Percentiles rank a stretch among this genome's conserved stretches.
Conservation (phyloP, 345 rosid genomes). For the Melaleuca quinquenervia region DNA sequence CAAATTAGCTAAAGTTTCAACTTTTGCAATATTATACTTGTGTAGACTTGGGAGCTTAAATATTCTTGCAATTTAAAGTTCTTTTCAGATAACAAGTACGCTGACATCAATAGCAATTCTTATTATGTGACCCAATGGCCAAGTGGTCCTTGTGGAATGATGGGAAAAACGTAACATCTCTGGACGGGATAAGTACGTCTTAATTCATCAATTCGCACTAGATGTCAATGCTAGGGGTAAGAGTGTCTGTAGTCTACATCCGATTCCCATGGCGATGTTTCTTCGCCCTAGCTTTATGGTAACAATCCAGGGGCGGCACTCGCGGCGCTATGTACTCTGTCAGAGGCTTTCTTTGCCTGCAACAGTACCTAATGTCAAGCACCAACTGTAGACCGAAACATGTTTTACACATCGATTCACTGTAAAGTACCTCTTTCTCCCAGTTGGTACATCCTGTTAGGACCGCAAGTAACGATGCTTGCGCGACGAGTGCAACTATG, state of each 20-base stretch:
- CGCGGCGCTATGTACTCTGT: background rate
- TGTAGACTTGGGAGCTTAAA: background rate
- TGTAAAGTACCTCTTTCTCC: slow-evolving; percentile 9
- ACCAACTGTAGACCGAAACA: background rate
- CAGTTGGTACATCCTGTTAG: slow-evolving; percentile 9
- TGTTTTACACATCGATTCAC: background rate
- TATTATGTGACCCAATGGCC: background rate
- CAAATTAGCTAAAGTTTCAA: background rate
- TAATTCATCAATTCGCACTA: background rate
- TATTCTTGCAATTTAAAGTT: background rate
- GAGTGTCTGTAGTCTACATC: background rate
- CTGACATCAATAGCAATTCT: background rate
- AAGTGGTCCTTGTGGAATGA: background rate
- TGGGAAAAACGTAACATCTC: background rate
- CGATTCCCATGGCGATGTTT: background rate
- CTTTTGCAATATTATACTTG: background rate
- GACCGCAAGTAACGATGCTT: slow-evolving; percentile 12
- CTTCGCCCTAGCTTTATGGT: background rate
- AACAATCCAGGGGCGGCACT: background rate
- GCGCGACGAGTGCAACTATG: background rate
- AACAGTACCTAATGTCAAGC: background rate
- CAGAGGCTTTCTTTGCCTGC: background rate
- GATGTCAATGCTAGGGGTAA: background rate
- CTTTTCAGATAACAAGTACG: background rate
- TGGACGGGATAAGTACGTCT: background rate